These are phyloP conservation scores for Melaleuca alternifolia DNA, from an alignment of 345 rosid genomes.

Conservation along the genomic window DNA sequence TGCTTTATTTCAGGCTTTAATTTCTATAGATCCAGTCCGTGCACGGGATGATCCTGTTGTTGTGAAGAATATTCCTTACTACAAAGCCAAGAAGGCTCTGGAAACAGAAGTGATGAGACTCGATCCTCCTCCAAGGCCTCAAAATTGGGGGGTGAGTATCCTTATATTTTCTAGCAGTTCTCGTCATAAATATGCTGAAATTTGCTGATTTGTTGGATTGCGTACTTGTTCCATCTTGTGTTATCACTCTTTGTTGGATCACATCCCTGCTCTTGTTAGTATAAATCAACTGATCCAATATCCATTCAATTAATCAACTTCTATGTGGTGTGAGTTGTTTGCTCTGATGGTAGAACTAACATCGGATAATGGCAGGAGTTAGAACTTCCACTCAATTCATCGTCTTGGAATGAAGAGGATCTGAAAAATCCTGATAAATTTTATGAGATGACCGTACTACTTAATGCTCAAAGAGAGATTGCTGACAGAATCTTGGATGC, in stretches of 20 bases:
- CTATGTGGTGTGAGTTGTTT: background rate
- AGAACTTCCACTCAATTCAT: constrained; percentile 70
- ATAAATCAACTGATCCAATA: background rate
- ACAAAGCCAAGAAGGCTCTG: constrained; percentile 76
- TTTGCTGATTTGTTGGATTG: background rate
- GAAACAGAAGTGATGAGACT: constrained; percentile 72
- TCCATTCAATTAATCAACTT: background rate
- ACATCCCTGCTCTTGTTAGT: background rate
- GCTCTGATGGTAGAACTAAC: background rate
- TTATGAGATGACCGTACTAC: constrained; percentile 89
- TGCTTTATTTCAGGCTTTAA: constrained; percentile 42
- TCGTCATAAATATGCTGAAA: background rate
- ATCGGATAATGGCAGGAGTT: constrained; percentile 39
- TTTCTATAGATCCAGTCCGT: constrained; percentile 75
- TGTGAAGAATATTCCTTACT: constrained; percentile 72
- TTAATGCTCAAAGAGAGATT: constrained; percentile 89
- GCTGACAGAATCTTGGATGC: constrained; percentile 75
- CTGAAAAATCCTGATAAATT: constrained; percentile 67
- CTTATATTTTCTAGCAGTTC: background rate
- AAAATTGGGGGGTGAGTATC: constrained; percentile 83
- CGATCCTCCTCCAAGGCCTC: constrained; percentile 75
- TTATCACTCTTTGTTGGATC: background rate
- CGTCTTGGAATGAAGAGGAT: constrained; percentile 88
- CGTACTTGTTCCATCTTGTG: background rate
- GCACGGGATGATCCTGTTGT: constrained; percentile 73